Conservation (phyloP, 805 yeast genomes). For the Kodamaea hsintzibuensis region DNA sequence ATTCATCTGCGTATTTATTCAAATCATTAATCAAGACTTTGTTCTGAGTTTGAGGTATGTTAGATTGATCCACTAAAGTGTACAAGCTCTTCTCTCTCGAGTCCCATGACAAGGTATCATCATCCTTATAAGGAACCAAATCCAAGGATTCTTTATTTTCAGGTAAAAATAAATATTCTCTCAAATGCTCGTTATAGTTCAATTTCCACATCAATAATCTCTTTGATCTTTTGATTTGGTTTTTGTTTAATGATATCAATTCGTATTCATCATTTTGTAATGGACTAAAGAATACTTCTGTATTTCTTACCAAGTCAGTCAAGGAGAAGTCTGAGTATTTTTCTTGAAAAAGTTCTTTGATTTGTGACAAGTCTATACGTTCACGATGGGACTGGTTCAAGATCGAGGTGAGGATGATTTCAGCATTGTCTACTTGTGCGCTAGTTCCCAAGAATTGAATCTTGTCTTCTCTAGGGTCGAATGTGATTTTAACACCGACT, state of each 20-base stretch:
- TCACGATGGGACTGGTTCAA: slow-evolving; percentile 28
- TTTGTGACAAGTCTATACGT: slow-evolving; percentile 31
- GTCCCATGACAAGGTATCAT: slow-evolving; percentile 35
- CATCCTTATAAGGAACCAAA: slow-evolving; percentile 31
- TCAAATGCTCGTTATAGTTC: slow-evolving; percentile 31
- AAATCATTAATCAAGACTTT: slow-evolving; percentile 10
- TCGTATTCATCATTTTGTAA: slow-evolving; percentile 28
- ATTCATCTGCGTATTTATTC: slow-evolving; percentile 17
- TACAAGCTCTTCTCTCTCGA: slow-evolving; percentile 9
- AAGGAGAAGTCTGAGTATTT: slow-evolving; percentile 30
- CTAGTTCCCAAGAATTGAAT: slow-evolving; percentile 43
- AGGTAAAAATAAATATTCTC: slow-evolving; percentile 20
- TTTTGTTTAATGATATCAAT: slow-evolving; percentile 27
- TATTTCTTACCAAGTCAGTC: slow-evolving; percentile 26
- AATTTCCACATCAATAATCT: slow-evolving; percentile 41
- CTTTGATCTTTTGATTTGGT: slow-evolving; percentile 35
- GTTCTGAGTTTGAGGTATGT: slow-evolving; percentile 3
- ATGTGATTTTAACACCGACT: slow-evolving; percentile 40
- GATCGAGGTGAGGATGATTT: slow-evolving; percentile 36
- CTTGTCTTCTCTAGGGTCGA: slow-evolving; percentile 29
- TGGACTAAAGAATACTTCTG: slow-evolving; percentile 38
- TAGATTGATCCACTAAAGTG: not conserved
- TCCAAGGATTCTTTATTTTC: slow-evolving; percentile 8
- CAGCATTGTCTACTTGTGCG: slow-evolving; percentile 44
- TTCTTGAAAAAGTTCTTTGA: slow-evolving; percentile 27